Percentiles rank a stretch among this genome's conserved stretches.
phyloP scores from a whole-genome alignment of 2,329 filamentous ascomycete species.

The Myriosclerotinia duriaeana region DNA sequence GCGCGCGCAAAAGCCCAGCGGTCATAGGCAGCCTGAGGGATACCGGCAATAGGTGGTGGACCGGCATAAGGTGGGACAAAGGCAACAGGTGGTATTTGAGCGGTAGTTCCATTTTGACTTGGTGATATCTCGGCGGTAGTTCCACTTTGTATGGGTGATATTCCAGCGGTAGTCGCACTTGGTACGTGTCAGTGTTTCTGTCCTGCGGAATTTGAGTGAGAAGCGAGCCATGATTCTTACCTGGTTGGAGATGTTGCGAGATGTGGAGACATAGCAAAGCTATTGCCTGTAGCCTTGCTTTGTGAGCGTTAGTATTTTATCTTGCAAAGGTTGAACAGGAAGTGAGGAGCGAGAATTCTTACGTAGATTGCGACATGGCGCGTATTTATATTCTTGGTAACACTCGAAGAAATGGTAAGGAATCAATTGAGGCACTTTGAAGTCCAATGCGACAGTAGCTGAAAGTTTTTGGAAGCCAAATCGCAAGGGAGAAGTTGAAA shows the following conservation, averaged over 20 bases:
- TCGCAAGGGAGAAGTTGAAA: background rate
- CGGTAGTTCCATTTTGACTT: too few relatives aligned
- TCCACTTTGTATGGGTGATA: background rate
- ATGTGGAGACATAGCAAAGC: background rate
- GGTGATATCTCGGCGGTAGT: too few relatives aligned
- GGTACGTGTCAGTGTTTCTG: background rate
- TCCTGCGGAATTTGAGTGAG: background rate
- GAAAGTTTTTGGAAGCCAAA: background rate
- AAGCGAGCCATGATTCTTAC: background rate
- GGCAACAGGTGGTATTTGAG: too few relatives aligned
- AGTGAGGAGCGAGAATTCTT: background rate
- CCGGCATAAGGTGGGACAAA: too few relatives aligned
- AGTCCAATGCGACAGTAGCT: background rate
- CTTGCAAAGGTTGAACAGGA: background rate
- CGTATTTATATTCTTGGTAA: background rate
- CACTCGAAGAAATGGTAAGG: background rate
- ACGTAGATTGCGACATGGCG: constrained; percentile 9
- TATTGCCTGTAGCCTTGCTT: background rate
- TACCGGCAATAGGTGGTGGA: too few relatives aligned
- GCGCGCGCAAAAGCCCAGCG: background rate
- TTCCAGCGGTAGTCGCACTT: background rate
- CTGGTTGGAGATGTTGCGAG: background rate
- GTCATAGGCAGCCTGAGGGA: background rate
- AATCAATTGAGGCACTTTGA: background rate
- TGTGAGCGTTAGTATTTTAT: background rate